Evolutionary conservation across 2,329 filamentous ascomycete species (phyloP), one percentile per base, ranked within the genome.

Genomic region (Plenodomus lindquistii): DNA sequence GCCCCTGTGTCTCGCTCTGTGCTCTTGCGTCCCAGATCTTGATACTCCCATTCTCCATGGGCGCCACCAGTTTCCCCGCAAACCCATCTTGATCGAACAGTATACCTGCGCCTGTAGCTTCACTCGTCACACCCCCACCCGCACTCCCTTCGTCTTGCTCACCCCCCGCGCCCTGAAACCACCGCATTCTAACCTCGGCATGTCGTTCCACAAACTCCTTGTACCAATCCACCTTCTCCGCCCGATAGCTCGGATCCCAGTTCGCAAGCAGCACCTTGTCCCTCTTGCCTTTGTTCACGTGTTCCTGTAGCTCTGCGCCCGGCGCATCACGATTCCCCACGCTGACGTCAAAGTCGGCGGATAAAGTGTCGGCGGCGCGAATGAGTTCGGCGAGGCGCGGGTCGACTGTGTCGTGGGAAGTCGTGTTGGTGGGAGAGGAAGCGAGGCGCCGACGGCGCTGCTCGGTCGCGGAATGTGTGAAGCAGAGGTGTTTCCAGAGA

Each of bases 1-100:
- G 81, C 2, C 89, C 88, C 55, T 79, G 81, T 2, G 79, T 81
- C 3, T 86, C 86, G 60, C 79, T 81, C 17, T 54, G 55, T 1
- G 59, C 54, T n/a, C 50, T 44, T 2, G 63, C 67, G 36, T 96
- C 88, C 91, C 91, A 97, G 6, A 96, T 73, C 59, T 87, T 89
- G n/a, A 97, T 81, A 42, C 89, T 91, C 0, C 91, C 91, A 66
- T 97, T 89, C 48, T 95, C 90, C 7, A 96, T 76, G 2, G 91
- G 90, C 0, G 88, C 86, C 15, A 96, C 80, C 0, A 89, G 85
- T 44, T 86, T 77, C 54, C 80, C 77, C 19, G 82, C 77, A 16
- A 81, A 73, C 27, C 77, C 79, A 1, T 78, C 77, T 18, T 73
- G 75, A 59, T 80, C 78, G 46, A 87, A 85, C 8, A 94, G 66